Conservation (phyloP, 2,329 filamentous ascomycete genomes). For the Cercospora zeina region DNA sequence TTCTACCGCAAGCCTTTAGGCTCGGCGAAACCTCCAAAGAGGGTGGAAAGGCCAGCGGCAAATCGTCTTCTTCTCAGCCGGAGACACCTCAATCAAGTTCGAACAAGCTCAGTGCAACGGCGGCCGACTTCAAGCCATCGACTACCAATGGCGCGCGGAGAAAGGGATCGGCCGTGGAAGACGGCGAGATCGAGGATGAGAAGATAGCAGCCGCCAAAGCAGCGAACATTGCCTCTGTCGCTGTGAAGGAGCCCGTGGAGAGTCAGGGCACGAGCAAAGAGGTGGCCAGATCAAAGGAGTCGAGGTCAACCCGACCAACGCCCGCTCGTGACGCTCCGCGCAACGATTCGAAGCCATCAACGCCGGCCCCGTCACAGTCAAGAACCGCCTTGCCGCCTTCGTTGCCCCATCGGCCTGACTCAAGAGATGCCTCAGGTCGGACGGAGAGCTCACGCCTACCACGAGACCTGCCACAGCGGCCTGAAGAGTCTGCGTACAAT, state of each 20-base stretch:
- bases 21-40: constrained; percentile 36
- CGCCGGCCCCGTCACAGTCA: constrained; percentile 28
- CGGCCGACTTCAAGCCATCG: constrained; percentile 64
- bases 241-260: neutral
- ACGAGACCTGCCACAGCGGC: constrained; percentile 51
- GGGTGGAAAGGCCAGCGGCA: constrained; percentile 31
- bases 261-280: constrained; percentile 8
- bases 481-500: constrained; percentile 24
- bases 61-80: constrained; percentile 40
- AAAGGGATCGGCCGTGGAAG: constrained; percentile 52
- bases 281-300: constrained; percentile 4
- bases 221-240: constrained; percentile 26
- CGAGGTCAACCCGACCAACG: constrained; percentile 1
- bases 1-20: constrained; percentile 71
- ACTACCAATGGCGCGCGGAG: constrained; percentile 39
- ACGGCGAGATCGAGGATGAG: constrained; percentile 70
- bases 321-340: constrained; percentile 19
- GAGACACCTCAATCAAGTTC: constrained; percentile 47
- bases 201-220: constrained; percentile 41
- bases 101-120: constrained; percentile 55
- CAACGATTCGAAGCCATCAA: constrained; percentile 29
- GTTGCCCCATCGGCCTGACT: constrained; percentile 40
- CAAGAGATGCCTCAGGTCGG: constrained; percentile 36
- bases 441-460: constrained; percentile 36
- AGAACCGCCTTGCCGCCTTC: constrained; percentile 24